These are phyloP conservation scores for Stagonosporopsis chrysanthemi DNA, from an alignment of 2,329 filamentous ascomycete species.

Conservation along the genomic window DNA sequence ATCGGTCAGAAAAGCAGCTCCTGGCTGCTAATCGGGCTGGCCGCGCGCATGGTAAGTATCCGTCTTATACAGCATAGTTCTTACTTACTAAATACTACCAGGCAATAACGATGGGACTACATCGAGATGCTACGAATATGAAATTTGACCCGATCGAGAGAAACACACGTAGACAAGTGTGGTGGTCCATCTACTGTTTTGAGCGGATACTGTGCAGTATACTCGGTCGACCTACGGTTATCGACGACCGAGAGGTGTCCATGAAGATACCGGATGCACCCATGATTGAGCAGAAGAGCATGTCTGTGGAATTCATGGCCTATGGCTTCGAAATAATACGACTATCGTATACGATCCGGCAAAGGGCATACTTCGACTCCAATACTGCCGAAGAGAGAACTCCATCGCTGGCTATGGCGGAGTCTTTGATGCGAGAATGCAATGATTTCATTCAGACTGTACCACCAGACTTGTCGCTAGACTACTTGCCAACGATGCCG, in stretches of 20 bases:
- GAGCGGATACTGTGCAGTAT: conserved; percentile 38
- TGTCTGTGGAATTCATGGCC: conserved; percentile 27
- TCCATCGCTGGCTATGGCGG: conserved; percentile 29
- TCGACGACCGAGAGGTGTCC: conserved; percentile 37
- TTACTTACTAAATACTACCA: conserved; percentile 11
- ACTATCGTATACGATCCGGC: conserved; percentile 32
- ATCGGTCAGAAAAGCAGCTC: conserved; percentile 53
- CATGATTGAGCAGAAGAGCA: conserved; percentile 27
- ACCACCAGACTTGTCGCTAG: conserved; percentile 21
- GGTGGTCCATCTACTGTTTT: conserved; percentile 39
- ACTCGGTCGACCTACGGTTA: conserved; percentile 35
- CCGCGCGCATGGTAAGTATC: conserved; percentile 48
- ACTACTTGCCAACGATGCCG: conserved; percentile 16
- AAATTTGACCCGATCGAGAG: conserved; percentile 47
- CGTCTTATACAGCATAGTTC: not conserved
- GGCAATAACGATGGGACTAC: conserved; percentile 55
- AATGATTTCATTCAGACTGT: conserved; percentile 27
- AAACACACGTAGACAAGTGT: conserved; percentile 36
- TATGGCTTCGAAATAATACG: conserved; percentile 20
- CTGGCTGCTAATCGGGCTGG: conserved; percentile 53
- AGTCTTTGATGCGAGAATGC: conserved; percentile 31
- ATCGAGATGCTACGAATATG: conserved; percentile 51
- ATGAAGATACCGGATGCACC: conserved; percentile 30
- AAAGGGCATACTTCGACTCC: conserved; percentile 35
- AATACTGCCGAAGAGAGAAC: conserved; percentile 28